These are phyloP conservation scores for Thermomucor indicae-seudaticae DNA, from an alignment of 371 early-diverging fungal genomes.

Conservation along the genomic window DNA sequence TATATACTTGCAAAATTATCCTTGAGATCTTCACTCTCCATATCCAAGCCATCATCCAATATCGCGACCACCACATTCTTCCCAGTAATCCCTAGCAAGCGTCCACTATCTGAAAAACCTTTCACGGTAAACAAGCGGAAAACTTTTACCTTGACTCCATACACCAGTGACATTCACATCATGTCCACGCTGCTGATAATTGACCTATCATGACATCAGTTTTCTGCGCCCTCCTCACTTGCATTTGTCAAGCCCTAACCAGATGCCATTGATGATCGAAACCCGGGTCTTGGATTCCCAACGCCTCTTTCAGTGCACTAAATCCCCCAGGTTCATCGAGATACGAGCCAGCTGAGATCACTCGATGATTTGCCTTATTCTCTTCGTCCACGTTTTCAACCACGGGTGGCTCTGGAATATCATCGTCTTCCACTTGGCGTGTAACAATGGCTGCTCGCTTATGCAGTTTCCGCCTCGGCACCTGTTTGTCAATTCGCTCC, in stretches of 20 bases:
- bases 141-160: slow-evolving; percentile 74
- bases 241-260: slow-evolving; percentile 10
- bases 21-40: slow-evolving; percentile 74
- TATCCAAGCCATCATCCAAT: slow-evolving; percentile 94
- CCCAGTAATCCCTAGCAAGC: slow-evolving; percentile 76
- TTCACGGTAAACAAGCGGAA: neutral
- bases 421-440: slow-evolving; percentile 8
- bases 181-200: slow-evolving; percentile 60
- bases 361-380: slow-evolving; percentile 7
- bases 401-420: slow-evolving; percentile 15
- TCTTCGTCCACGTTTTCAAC: slow-evolving; percentile 17
- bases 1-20: slow-evolving; percentile 78
- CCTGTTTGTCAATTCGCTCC: slow-evolving; percentile 26
- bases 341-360: neutral
- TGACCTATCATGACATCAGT: slow-evolving; percentile 50
- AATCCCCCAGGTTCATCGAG: slow-evolving; percentile 15
- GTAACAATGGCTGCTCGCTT: slow-evolving; percentile 31
- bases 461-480: slow-evolving; percentile 19
- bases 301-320: slow-evolving; percentile 8
- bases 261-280: slow-evolving; percentile 51
- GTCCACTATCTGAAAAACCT: no score
- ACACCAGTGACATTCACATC: slow-evolving; percentile 93
- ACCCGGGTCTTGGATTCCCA: slow-evolving; percentile 72
- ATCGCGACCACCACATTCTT: slow-evolving; percentile 83
- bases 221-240: no score